Conservation (phyloP, 169 alveolate species). For the Cryptosporidium sp. region DNA sequence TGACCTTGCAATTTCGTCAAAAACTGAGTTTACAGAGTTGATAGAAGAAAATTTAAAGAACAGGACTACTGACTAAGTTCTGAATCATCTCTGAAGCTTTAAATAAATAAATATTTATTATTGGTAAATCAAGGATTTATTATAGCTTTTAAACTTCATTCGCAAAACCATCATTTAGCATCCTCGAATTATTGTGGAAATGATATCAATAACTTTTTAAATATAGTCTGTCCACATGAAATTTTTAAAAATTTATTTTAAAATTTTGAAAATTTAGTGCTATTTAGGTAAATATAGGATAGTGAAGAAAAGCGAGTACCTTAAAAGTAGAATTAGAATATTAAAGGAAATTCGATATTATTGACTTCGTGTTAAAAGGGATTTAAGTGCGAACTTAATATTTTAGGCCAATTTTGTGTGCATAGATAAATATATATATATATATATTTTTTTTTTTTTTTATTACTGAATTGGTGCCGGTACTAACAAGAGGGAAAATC, state of each 20-base stretch:
- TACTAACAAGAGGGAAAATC: not conserved
- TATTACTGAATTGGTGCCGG: slow-evolving; percentile 8
- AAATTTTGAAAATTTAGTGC: not conserved
- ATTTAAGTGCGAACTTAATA: not conserved
- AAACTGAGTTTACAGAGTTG: not conserved
- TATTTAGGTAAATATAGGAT: not conserved
- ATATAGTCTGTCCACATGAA: not conserved
- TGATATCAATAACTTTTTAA: not conserved
- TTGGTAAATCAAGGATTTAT: too few species aligned
- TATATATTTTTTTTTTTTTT: not conserved
- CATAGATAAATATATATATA: too few species aligned
- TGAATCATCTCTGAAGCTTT: too few species aligned
- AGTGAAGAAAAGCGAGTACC: too few species aligned
- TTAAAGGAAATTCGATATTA: too few species aligned
- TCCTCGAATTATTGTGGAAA: not conserved
- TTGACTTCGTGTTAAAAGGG: too few species aligned
- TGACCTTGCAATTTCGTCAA: slow-evolving; percentile 26
- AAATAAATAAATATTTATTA: too few species aligned
- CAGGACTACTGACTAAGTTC: not conserved
- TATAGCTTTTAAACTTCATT: not conserved
- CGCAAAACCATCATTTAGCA: not conserved
- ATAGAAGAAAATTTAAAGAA: not conserved
- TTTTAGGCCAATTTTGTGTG: not conserved
- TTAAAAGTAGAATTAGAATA: too few species aligned
- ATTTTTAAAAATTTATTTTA: too few species aligned